These are phyloP conservation scores for Cordyceps farinosa DNA, from an alignment of 2,329 filamentous ascomycete species.

Conservation along the genomic window DNA sequence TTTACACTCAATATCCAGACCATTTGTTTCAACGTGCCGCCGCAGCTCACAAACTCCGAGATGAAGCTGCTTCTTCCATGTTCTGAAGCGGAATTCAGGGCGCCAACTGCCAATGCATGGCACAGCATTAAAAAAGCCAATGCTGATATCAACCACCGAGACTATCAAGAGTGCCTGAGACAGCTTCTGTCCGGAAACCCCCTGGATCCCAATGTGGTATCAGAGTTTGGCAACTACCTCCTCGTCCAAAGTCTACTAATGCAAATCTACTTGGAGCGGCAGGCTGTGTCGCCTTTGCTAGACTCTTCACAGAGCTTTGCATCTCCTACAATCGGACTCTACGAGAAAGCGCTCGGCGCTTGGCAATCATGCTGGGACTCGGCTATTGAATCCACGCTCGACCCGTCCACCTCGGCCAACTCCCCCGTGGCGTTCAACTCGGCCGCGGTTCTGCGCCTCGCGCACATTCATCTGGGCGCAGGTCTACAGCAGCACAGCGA, in stretches of 20 bases:
- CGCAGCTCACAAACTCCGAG: conserved; percentile 46
- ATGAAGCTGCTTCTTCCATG: neutral
- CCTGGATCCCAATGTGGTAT: conserved; percentile 30
- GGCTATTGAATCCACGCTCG: conserved; percentile 49
- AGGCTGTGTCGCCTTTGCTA: conserved; percentile 7
- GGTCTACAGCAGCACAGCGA: conserved; percentile 32
- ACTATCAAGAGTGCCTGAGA: neutral
- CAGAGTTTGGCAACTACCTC: conserved; percentile 51
- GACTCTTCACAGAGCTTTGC: conserved; percentile 9
- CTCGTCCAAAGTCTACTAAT: conserved; percentile 52
- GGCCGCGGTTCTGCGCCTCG: conserved; percentile 29
- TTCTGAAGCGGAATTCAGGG: neutral
- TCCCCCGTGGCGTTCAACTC: conserved; percentile 50
- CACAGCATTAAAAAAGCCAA: neutral
- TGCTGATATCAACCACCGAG: neutral
- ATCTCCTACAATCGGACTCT: conserved; percentile 9
- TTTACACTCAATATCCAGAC: conserved; percentile 56
- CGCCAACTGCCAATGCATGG: neutral
- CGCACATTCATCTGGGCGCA: conserved; percentile 27
- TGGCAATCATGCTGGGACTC: conserved; percentile 53
- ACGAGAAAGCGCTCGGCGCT: conserved; percentile 37
- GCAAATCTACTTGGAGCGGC: conserved; percentile 48
- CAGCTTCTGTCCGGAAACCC: conserved; percentile 26
- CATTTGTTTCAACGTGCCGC: conserved; percentile 59
- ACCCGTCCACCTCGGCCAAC: conserved; percentile 46